Percentiles rank a stretch among this genome's conserved stretches.
phyloP scores from a whole-genome alignment of 2,329 filamentous ascomycete genomes.

The Aureobasidium vineae region DNA sequence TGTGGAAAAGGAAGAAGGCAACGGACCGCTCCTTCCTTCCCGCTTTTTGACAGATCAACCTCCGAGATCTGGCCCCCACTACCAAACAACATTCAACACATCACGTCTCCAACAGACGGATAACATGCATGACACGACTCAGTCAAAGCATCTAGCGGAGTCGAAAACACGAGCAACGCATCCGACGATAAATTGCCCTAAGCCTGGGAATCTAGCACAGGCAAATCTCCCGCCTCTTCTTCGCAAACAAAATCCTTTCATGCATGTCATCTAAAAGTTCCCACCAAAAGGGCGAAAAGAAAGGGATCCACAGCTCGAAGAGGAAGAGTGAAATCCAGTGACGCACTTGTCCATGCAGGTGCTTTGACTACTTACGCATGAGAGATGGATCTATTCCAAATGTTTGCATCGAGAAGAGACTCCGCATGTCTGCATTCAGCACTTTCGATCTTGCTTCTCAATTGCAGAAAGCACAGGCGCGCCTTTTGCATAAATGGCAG shows the following conservation, averaged over 20 bases:
- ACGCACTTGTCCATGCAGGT: constrained; percentile 2
- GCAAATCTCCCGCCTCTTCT: constrained; percentile 10
- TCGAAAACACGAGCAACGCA: neutral
- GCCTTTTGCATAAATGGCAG: too few relatives aligned
- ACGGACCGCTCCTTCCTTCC: constrained; percentile 21
- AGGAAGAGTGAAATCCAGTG: neutral
- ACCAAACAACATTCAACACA: neutral
- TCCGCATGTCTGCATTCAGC: neutral
- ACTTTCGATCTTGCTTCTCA: neutral
- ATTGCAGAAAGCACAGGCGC: neutral
- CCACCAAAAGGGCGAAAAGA: constrained; percentile 8
- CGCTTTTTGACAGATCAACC: constrained; percentile 8
- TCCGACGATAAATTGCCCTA: constrained; percentile 14
- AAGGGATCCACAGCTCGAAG: neutral
- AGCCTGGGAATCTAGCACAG: neutral
- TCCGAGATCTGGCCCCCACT: neutral
- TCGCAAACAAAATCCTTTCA: neutral
- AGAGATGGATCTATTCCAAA: constrained; percentile 4
- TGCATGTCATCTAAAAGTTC: constrained; percentile 19
- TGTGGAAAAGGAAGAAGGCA: neutral
- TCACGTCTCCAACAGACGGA: neutral
- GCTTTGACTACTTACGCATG: neutral
- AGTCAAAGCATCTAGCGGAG: neutral
- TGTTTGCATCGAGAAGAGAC: neutral
- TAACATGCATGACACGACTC: neutral